A percentile compares a stretch with the other conserved stretches of the same genome.
Evolutionary conservation across 805 yeast species (phyloP).

Genomic region (Schwanniomyces polymorphus): DNA sequence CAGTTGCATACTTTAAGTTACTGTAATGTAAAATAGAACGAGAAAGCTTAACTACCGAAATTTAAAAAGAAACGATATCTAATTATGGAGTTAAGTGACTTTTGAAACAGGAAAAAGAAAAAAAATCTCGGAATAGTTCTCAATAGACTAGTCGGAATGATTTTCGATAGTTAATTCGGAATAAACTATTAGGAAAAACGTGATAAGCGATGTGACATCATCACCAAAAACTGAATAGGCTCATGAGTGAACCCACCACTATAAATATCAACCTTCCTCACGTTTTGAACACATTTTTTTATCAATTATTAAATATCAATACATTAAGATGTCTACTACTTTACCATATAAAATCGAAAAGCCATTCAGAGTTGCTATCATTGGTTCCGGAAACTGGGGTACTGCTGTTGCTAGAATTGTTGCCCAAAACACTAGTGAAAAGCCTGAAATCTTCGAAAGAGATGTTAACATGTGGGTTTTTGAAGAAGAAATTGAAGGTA

Average conservation of each 20-base stretch:
- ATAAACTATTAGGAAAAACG: not conserved
- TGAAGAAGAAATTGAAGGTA: constrained; percentile 41
- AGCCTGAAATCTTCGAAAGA: constrained; percentile 37
- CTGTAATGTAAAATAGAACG: too few species aligned
- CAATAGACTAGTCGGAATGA: not conserved
- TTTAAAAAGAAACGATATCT: too few species aligned
- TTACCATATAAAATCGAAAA: constrained; percentile 28
- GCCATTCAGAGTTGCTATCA: constrained; percentile 39
- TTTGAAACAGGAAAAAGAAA: too few species aligned
- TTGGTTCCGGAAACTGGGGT: constrained; percentile 51
- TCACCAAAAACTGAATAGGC: not conserved
- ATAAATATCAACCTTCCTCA: not conserved
- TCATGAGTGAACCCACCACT: not conserved
- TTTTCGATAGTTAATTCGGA: not conserved
- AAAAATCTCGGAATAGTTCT: not conserved
- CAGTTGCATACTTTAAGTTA: too few species aligned
- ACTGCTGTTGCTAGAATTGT: constrained; percentile 47
- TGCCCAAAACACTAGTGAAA: constrained; percentile 42
- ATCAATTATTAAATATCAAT: not conserved
- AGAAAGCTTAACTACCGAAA: too few species aligned
- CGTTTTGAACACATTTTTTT: not conserved
- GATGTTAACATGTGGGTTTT: constrained; percentile 48
- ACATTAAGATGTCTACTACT: constrained; percentile 13
- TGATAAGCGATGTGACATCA: not conserved
- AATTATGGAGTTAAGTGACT: too few species aligned